Evolutionary conservation across 305 asterid species (phyloP).

Genomic region (Lippia alba): DNA sequence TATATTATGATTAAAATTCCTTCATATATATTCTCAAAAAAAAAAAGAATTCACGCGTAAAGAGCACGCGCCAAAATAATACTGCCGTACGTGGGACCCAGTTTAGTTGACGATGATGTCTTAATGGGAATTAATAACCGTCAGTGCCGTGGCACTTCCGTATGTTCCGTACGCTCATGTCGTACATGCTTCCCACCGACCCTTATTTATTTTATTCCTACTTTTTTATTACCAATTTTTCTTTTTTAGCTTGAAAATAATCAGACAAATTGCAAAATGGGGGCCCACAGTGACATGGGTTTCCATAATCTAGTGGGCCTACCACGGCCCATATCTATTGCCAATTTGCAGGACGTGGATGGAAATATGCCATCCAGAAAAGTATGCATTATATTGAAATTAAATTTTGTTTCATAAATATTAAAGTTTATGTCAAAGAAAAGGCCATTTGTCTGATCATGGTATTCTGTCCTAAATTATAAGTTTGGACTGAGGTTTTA

Average conservation of each 20-base stretch:
- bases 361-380: slow-evolving; percentile 2
- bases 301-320: slow-evolving; percentile 40
- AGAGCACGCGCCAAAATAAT: not conserved
- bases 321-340: slow-evolving; percentile 30
- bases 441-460: too few species aligned
- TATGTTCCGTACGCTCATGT: slow-evolving; percentile 60
- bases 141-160: slow-evolving; percentile 42
- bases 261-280: not conserved
- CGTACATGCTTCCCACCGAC: slow-evolving; percentile 56
- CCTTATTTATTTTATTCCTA: not conserved
- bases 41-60: not conserved
- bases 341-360: slow-evolving; percentile 23
- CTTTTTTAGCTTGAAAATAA: not conserved
- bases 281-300: slow-evolving; percentile 43
- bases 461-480: too few species aligned
- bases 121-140: slow-evolving; percentile 32
- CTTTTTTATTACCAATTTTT: not conserved
- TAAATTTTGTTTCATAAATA: too few species aligned
- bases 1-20: too few species aligned
- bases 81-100: slow-evolving; percentile 38
- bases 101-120: slow-evolving; percentile 25
- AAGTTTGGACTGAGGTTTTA: too few species aligned
- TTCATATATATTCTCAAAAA: too few species aligned
- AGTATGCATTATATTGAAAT: not conserved
- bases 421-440: too few species aligned